Conservation (phyloP, 352 stramenopile genomes). For the Phytopythium ostracodes region DNA sequence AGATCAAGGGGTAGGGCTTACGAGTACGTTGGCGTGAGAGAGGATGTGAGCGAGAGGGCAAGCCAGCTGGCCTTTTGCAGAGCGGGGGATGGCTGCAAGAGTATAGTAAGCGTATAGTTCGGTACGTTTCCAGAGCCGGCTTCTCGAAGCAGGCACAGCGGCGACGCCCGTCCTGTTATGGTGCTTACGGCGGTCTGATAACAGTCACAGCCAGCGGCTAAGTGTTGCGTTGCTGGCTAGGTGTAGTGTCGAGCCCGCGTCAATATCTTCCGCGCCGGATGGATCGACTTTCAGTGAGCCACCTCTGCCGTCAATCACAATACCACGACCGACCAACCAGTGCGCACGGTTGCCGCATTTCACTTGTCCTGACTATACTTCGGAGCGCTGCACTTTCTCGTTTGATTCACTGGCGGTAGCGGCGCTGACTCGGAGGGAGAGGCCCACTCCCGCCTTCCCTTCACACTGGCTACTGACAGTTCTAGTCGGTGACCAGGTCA, state of each 20-base stretch:
- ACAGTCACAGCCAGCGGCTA: neutral
- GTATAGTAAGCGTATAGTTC: neutral
- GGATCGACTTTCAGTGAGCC: neutral
- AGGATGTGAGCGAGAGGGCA: constrained; percentile 4
- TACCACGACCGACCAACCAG: neutral
- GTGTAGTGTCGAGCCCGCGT: neutral
- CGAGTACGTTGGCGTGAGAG: neutral
- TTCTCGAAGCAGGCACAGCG: neutral
- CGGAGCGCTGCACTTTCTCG: neutral
- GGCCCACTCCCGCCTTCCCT: neutral
- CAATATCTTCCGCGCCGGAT: neutral
- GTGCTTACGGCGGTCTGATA: neutral
- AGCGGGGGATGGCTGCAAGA: neutral
- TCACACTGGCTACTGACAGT: constrained; percentile 5
- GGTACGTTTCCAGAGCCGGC: neutral
- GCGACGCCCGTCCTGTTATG: neutral
- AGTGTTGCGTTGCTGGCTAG: neutral
- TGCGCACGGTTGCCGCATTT: neutral
- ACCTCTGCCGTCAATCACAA: constrained; percentile 3
- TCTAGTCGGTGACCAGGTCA: neutral
- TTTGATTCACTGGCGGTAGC: constrained; percentile 2
- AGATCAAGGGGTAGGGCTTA: neutral
- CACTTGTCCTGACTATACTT: constrained; percentile 4
- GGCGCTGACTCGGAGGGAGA: neutral
- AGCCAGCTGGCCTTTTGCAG: neutral